Conservation (phyloP, 257 asterid genomes). For the Jaltomata sinuosa region DNA sequence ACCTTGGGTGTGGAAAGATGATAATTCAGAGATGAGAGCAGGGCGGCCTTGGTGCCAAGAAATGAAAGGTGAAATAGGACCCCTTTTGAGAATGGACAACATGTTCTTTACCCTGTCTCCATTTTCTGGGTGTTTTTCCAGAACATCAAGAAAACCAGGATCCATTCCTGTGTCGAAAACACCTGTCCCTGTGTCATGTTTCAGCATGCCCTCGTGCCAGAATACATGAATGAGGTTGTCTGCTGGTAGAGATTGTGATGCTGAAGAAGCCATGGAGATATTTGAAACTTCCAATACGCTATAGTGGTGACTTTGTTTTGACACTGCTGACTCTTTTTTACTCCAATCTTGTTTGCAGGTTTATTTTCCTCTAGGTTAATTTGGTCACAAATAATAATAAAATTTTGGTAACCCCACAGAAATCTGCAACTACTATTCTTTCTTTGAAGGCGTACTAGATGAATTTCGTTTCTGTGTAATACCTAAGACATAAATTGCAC, state of each 20-base stretch:
- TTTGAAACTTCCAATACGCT: background rate
- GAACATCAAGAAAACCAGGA: conserved; percentile 88
- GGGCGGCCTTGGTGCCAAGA: conserved; percentile 70
- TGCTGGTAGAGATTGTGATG: background rate
- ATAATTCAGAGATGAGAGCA: conserved; percentile 53
- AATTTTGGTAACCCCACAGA: too few species aligned
- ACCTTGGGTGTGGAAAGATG: conserved; percentile 73
- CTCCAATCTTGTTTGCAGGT: too few species aligned
- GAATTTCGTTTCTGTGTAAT: too few species aligned
- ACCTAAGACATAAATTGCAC: too few species aligned
- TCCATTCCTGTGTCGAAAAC: conserved; percentile 74
- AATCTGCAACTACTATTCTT: too few species aligned
- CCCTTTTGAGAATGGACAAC: conserved; percentile 70
- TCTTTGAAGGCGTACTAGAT: too few species aligned
- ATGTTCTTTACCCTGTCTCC: conserved; percentile 73
- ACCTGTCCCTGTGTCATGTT: conserved; percentile 70
- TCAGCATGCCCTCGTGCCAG: conserved; percentile 82
- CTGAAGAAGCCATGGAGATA: background rate
- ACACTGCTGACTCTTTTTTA: background rate
- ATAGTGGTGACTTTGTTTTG: background rate
- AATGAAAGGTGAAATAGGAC: conserved; percentile 68
- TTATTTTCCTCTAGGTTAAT: too few species aligned
- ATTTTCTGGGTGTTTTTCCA: conserved; percentile 91
- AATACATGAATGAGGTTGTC: conserved; percentile 44
- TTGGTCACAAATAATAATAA: too few species aligned